Evolutionary conservation across 257 asterid genomes (phyloP).

Genomic region (Anisodus acutangulus): DNA sequence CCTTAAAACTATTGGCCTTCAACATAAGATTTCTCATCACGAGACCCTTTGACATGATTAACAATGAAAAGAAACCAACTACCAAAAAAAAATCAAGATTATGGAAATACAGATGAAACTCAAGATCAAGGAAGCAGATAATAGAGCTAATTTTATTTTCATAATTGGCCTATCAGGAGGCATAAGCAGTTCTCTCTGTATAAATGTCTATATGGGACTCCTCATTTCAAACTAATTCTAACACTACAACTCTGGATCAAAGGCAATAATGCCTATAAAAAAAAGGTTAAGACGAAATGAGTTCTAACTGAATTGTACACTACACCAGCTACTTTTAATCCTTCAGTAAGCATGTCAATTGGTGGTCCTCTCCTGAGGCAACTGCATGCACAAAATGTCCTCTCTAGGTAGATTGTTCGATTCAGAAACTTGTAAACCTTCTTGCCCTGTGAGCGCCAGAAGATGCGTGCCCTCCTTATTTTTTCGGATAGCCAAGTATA

Average conservation of each 20-base stretch:
- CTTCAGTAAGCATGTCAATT: conserved; percentile 45
- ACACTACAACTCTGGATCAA: conserved; percentile 14
- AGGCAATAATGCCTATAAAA: background rate
- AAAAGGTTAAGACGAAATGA: background rate
- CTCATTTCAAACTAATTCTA: conserved; percentile 13
- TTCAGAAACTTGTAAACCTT: conserved; percentile 43
- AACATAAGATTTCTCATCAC: background rate
- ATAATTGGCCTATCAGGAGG: background rate
- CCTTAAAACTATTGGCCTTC: background rate
- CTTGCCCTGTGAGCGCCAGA: conserved; percentile 56
- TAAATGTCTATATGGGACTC: background rate
- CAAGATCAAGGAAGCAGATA: background rate
- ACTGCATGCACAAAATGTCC: conserved; percentile 77
- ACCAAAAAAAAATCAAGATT: background rate
- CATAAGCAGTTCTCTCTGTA: background rate
- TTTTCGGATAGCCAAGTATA: conserved; percentile 66
- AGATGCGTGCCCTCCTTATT: conserved; percentile 68
- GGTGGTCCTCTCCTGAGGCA: conserved; percentile 61
- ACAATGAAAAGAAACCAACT: background rate
- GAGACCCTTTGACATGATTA: background rate
- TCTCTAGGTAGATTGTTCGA: conserved; percentile 60
- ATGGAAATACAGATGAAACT: background rate
- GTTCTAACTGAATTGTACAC: conserved; percentile 18
- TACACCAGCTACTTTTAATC: background rate
- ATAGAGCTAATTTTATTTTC: conserved; percentile 12